phyloP scores from a whole-genome alignment of 208 protist genomes.

The Crithidia thermophila region DNA sequence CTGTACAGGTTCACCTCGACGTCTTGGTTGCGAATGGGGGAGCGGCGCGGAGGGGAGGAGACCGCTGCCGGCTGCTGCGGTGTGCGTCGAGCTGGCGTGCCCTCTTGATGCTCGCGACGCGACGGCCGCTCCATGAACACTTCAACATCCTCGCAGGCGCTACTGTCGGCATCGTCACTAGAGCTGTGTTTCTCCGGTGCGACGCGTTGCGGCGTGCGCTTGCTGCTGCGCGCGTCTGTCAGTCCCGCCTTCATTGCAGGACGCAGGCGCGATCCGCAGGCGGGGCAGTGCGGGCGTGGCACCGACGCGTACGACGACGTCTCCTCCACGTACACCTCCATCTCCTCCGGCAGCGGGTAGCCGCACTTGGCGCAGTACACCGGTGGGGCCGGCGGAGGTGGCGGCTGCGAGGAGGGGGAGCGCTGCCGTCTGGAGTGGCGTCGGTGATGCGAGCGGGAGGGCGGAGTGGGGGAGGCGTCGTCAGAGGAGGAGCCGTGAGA shows the following conservation, averaged over 20 bases:
- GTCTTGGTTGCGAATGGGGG: background rate
- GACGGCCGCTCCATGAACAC: no score
- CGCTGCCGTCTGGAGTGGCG: background rate
- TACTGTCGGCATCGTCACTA: background rate
- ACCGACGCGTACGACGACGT: slow-evolving; percentile 17
- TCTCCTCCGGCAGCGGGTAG: slow-evolving; percentile 21
- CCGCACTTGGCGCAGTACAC: slow-evolving; percentile 15
- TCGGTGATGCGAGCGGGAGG: background rate
- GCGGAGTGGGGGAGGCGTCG: background rate
- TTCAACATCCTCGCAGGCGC: background rate
- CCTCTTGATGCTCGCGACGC: no score
- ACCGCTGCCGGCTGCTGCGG: background rate
- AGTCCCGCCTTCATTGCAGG: no score
- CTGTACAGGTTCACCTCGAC: slow-evolving; percentile 19
- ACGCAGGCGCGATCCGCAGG: slow-evolving; percentile 7
- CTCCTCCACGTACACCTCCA: slow-evolving; percentile 13
- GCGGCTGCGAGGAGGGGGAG: background rate
- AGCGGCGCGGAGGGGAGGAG: background rate
- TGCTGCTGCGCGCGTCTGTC: background rate
- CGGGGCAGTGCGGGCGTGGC: slow-evolving; percentile 21
- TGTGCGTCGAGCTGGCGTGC: background rate
- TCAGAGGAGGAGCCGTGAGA: background rate
- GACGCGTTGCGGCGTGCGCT: no score
- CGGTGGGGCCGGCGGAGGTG: background rate
- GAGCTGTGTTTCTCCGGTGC: no score